Percentiles rank a stretch among this genome's conserved stretches.
Conservation (phyloP, 2,329 filamentous ascomycete genomes). For the Aspergillus versicolor region DNA sequence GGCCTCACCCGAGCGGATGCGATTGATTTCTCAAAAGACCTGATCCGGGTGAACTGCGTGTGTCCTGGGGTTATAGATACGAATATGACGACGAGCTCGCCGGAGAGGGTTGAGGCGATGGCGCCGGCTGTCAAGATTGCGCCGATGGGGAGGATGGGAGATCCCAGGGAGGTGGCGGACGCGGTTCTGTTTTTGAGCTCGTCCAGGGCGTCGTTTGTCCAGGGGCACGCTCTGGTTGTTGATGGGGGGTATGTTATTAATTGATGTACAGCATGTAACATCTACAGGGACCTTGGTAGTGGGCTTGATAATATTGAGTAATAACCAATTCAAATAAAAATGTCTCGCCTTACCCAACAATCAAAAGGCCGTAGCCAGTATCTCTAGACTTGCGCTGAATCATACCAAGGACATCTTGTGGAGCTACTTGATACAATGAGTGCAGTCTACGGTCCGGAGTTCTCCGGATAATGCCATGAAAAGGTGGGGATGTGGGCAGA, state of each 20-base stretch:
- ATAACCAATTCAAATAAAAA: too few species aligned
- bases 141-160: conserved; percentile 54
- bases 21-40: conserved; percentile 53
- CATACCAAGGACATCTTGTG: too few species aligned
- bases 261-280: conserved; percentile 13
- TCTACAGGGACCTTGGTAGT: too few species aligned
- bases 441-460: too few species aligned
- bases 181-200: conserved; percentile 52
- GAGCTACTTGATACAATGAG: too few species aligned
- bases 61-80: conserved; percentile 49
- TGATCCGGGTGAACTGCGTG: conserved; percentile 35
- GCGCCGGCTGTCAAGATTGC: conserved; percentile 48
- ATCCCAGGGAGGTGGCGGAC: conserved; percentile 51
- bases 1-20: conserved; percentile 58
- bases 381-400: too few species aligned
- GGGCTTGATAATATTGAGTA: too few species aligned
- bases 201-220: conserved; percentile 51
- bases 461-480: too few species aligned
- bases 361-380: too few species aligned
- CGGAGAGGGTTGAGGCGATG: conserved; percentile 34
- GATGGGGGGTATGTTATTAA: conserved; percentile 54
- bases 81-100: conserved; percentile 45
- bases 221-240: conserved; percentile 54
- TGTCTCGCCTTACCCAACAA: too few species aligned
- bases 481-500: too few species aligned